Evolutionary conservation across 208 protist genomes (phyloP), one percentile per base, ranked within the genome.

Genomic region (Hexamita inflata): DNA sequence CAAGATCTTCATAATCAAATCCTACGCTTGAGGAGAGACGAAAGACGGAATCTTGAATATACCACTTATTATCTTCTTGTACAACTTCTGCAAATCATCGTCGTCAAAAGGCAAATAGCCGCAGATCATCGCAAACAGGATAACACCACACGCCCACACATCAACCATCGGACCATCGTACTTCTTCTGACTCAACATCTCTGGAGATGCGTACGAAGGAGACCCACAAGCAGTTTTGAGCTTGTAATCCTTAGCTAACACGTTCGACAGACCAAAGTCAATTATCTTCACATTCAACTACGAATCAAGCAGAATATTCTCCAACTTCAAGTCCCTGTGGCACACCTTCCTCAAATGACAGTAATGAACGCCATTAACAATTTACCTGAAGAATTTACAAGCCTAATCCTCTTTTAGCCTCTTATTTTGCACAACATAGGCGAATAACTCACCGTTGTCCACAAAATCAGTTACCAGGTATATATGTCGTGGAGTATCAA

Each of bases 251-350:
- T 91, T 86, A 77, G 88, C 87, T 80, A 91, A 91, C 59, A 91
- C 87, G 82, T 91, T 94, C 35, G 88, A 90, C 34, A 95, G 84
- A 28, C 92, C 92, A 82, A 95, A 95, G 81, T 95, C 92, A 59
- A 91, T 90, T 30, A 95, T 82, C 80, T 93, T 93, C 29, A 93
- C 61, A 15, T 59, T 67, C 2, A 58, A 38, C 1, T 75, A 39
- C 1, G 34, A 9, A 38, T 82, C 86, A 26, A 94, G 83, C 0
- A 94, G 80, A 45, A 94, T 86, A 76, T 94, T 94, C 77, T 94
- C 90, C n/a, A 89, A 89, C 75, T 94, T 94, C 35, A 93, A 66
- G 79, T 93, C 90, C 1, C 90, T 84, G 78, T 94, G 91, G 30
- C 92, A 88, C 35, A 94, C 88, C 15, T 78, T 40, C 49, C 78